Conservation (phyloP, 2,329 filamentous ascomycete species). For the Penicillium sp. region DNA sequence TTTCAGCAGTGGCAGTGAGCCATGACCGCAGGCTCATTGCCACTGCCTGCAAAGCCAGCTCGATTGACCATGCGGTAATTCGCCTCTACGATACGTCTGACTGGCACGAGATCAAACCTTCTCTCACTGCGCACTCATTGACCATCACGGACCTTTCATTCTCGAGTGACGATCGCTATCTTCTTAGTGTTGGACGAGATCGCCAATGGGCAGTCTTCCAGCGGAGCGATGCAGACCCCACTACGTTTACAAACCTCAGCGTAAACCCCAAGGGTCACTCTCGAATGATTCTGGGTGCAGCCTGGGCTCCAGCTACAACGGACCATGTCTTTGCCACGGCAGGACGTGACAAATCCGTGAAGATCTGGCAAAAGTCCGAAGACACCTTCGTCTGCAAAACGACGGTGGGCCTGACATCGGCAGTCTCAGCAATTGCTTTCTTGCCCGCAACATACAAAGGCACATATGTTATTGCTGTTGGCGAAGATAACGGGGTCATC, state of each 20-base stretch:
- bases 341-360: slow-evolving; percentile 81
- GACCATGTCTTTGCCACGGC: slow-evolving; percentile 73
- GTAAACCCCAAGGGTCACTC: slow-evolving; percentile 81
- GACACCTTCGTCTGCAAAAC: slow-evolving; percentile 52
- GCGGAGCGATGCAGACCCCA: slow-evolving; percentile 41
- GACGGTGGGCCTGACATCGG: slow-evolving; percentile 54
- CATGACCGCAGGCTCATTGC: slow-evolving; percentile 74
- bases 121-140: slow-evolving; percentile 78
- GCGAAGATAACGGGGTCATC: slow-evolving; percentile 49
- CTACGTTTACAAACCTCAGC: slow-evolving; percentile 58
- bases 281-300: slow-evolving; percentile 85
- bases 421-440: slow-evolving; percentile 73
- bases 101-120: slow-evolving; percentile 84
- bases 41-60: slow-evolving; percentile 89
- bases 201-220: slow-evolving; percentile 85
- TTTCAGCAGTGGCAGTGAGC: slow-evolving; percentile 78
- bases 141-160: slow-evolving; percentile 83
- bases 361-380: slow-evolving; percentile 59
- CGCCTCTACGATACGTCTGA: slow-evolving; percentile 80
- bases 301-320: slow-evolving; percentile 65
- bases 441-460: slow-evolving; percentile 36
- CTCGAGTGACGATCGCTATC: slow-evolving; percentile 66
- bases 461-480: slow-evolving; percentile 43
- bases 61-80: slow-evolving; percentile 90
- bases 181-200: slow-evolving; percentile 88